Conservation (phyloP, 768 basidiomycete genomes). For the Lentinula guzmanii region DNA sequence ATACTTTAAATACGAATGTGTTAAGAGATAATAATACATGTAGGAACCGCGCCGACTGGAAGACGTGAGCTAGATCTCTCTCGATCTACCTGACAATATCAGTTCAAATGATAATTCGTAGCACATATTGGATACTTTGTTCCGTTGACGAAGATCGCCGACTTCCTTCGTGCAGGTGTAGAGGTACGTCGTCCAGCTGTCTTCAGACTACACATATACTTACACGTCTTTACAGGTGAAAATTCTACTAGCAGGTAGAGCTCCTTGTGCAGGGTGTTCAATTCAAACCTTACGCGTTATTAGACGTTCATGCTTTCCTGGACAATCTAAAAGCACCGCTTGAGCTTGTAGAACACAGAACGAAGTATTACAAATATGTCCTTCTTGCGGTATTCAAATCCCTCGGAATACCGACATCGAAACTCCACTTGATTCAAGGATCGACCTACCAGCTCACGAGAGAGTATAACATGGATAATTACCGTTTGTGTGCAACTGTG, state of each 20-base stretch:
- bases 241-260: conserved; percentile 71
- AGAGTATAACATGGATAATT: conserved; percentile 95
- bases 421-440: conserved; percentile 80
- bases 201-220: conserved; percentile 4
- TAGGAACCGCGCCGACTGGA: conserved; percentile 92
- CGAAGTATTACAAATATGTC: conserved; percentile 84
- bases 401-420: conserved; percentile 85
- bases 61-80: conserved; percentile 59
- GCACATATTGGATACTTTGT: conserved; percentile 98
- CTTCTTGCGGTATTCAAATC: conserved; percentile 80
- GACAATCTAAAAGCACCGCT: conserved; percentile 96
- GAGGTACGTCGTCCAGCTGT: conserved; percentile 41
- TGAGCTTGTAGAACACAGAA: conserved; percentile 82
- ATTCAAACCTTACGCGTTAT: background rate
- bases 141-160: conserved; percentile 89
- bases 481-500: conserved; percentile 85
- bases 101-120: conserved; percentile 23
- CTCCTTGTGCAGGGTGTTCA: background rate
- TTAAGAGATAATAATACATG: conserved; percentile 7
- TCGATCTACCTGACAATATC: background rate
- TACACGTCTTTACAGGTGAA: conserved; percentile 46
- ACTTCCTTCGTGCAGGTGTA: conserved; percentile 91
- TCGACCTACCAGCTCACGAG: conserved; percentile 88
- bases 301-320: conserved; percentile 94
- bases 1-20: conserved; percentile 5